Evolutionary conservation across 2,329 filamentous ascomycete genomes (phyloP).

Genomic region (Pseudogymnoascus sp.): DNA sequence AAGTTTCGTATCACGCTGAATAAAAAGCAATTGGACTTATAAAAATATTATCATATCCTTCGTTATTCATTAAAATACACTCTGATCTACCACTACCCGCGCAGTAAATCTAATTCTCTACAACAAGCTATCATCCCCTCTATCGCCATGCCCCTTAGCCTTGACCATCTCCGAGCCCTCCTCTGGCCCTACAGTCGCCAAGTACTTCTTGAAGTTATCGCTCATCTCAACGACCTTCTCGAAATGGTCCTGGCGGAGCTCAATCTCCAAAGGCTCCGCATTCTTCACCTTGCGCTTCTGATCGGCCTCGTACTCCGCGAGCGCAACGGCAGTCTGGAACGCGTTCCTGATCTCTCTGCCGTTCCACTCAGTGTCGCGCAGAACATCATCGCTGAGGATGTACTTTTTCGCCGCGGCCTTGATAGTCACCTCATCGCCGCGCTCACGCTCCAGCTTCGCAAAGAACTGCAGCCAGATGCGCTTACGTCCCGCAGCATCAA

Average conservation of each 20-base stretch:
- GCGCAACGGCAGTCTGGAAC: conserved; percentile 22
- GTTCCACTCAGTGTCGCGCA: conserved; percentile 22
- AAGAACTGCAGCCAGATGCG: conserved; percentile 28
- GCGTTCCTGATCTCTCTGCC: conserved; percentile 25
- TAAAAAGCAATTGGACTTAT: conserved; percentile 1
- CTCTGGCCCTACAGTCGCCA: conserved; percentile 14
- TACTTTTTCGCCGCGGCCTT: conserved; percentile 17
- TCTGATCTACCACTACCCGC: not conserved
- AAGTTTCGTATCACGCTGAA: not conserved
- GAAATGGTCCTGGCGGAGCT: conserved; percentile 19
- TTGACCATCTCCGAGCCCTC: not conserved
- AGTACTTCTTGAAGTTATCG: conserved; percentile 19
- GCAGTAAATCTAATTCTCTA: conserved; percentile 9
- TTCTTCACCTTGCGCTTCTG: conserved; percentile 10
- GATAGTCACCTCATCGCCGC: conserved; percentile 14
- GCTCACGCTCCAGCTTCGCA: conserved; percentile 17
- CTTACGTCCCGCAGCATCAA: conserved; percentile 20
- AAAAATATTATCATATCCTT: not conserved
- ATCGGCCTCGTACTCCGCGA: conserved; percentile 20
- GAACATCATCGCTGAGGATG: conserved; percentile 16
- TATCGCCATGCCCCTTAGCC: conserved; percentile 15
- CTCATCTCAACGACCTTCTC: conserved; percentile 21
- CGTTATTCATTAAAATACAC: conserved; percentile 2
- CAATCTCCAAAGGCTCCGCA: not conserved
- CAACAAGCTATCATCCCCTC: conserved; percentile 19